Evolutionary conservation across 78 protist species (phyloP).

Genomic region (Chrysochromulina tobinii): DNA sequence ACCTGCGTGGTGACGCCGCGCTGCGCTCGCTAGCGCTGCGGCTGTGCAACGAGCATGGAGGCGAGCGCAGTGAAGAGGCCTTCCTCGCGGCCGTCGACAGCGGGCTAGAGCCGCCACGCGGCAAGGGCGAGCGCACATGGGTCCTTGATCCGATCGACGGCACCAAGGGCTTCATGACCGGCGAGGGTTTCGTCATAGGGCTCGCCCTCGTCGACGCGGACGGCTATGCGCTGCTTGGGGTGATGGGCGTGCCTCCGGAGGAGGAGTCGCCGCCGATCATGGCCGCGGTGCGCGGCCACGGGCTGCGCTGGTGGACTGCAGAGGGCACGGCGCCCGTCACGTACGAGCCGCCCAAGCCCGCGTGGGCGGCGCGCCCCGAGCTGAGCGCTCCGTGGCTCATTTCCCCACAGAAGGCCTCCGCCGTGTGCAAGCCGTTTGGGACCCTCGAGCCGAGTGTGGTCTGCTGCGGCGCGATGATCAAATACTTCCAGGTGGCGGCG

Average conservation of each 20-base stretch:
- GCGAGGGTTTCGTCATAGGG: background rate
- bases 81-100: background rate
- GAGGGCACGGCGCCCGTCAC: no score
- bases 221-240: no score
- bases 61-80: background rate
- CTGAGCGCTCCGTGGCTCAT: background rate
- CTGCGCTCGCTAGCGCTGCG: background rate
- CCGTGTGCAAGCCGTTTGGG: background rate
- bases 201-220: background rate
- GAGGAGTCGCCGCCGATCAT: no score
- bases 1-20: background rate
- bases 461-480: conserved; percentile 32
- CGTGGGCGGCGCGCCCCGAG: background rate
- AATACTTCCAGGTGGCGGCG: background rate
- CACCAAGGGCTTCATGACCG: conserved; percentile 3
- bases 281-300: no score
- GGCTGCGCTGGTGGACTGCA: no score
- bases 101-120: background rate
- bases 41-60: background rate
- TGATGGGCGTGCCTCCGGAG: no score
- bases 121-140: background rate
- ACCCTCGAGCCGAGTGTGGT: background rate
- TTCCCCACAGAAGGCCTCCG: background rate
- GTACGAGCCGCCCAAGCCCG: no score
- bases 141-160: conserved; percentile 27